Base-by-base conservation (phyloP, 257 asterid species). In the Solanum medicagineum region DNA sequence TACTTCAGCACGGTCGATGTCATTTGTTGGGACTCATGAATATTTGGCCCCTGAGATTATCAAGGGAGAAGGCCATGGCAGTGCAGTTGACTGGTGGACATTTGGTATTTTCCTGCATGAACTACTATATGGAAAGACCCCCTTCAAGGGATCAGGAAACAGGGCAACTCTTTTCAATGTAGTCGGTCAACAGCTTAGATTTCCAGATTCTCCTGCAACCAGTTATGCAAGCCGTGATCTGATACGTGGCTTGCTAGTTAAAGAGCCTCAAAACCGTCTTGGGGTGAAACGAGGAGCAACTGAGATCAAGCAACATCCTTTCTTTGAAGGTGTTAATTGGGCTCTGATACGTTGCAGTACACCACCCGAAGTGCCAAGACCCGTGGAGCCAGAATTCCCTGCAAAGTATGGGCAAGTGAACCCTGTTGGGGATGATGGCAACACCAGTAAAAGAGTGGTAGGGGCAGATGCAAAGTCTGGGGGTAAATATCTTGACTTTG, bases 21-120 rank as follows among this genome's bases (percentile, higher is more conserved):
- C 98, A 24, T 94, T 94, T 68, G 98, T 94, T 3, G 95, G 98
- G 85, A 94, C 98, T 73, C 98, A 93, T 42, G 97, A 94, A 75
- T 94, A 94, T 84, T 83, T 94, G 45, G 98, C 98, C 73, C 97
- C 95, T 1, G 98, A 94, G 85, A 93, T 94, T 70, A 94, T 94
- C 87, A 94, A 94, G 87, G 98, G 95, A 10, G 98, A 94, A 87
- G 97, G 98, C 88, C 97, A 94, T 62, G 97, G 98, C 44, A 94
- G 95, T 86, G 98, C 95, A 4, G 98, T 94, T 79, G 98, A 94
- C 81, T 94, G 98, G 98, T 94, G 98, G 98, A 94, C 98, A 15
- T 94, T 93, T 70, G 98, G 98, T n/a, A 88, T 94, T 66, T 94
- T 94, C 92, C 86, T 94, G 86, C 93, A 94, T 8, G 98, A 94